phyloP scores from a whole-genome alignment of 768 basidiomycete genomes.

The Sarcodon sp. region DNA sequence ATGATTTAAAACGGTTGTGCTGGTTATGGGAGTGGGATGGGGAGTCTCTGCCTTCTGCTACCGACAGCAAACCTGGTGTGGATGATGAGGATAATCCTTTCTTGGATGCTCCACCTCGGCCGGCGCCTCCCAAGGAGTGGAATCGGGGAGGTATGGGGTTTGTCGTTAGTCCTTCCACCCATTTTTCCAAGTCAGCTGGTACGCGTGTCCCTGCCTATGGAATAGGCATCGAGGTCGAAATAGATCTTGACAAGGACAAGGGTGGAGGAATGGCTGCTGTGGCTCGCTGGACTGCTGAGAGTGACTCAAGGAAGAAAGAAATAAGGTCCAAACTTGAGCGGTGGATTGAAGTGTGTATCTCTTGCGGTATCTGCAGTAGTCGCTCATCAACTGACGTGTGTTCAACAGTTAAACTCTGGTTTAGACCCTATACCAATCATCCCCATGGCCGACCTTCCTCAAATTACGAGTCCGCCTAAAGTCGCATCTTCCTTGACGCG shows the following conservation, averaged over 20 bases:
- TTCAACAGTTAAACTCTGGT: slow-evolving; percentile 36
- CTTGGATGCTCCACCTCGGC: slow-evolving; percentile 24
- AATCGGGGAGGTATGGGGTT: slow-evolving; percentile 72
- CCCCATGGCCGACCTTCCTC: slow-evolving; percentile 55
- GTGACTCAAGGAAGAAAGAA: slow-evolving; percentile 45
- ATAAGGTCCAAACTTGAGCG: slow-evolving; percentile 45
- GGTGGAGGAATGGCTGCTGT: slow-evolving; percentile 79
- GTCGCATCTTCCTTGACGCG: slow-evolving; percentile 52
- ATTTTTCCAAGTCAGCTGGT: slow-evolving; percentile 51
- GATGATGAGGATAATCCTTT: slow-evolving; percentile 64
- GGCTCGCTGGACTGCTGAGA: slow-evolving; percentile 71
- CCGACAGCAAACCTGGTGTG: slow-evolving; percentile 4
- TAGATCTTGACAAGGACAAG: slow-evolving; percentile 74
- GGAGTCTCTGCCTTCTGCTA: slow-evolving; percentile 20
- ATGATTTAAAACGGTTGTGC: slow-evolving; percentile 65
- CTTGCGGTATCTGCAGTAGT: background rate
- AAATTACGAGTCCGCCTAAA: slow-evolving; percentile 36
- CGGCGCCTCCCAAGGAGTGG: slow-evolving; percentile 49
- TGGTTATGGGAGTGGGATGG: slow-evolving; percentile 90
- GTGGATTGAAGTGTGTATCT: slow-evolving; percentile 47
- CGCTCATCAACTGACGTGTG: background rate
- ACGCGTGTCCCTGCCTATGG: slow-evolving; percentile 73
- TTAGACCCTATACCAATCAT: slow-evolving; percentile 34
- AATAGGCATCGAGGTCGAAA: slow-evolving; percentile 78
- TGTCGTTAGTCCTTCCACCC: slow-evolving; percentile 57